Conservation (phyloP, 2,329 filamentous ascomycete genomes). For the Sporothrix globosa region DNA sequence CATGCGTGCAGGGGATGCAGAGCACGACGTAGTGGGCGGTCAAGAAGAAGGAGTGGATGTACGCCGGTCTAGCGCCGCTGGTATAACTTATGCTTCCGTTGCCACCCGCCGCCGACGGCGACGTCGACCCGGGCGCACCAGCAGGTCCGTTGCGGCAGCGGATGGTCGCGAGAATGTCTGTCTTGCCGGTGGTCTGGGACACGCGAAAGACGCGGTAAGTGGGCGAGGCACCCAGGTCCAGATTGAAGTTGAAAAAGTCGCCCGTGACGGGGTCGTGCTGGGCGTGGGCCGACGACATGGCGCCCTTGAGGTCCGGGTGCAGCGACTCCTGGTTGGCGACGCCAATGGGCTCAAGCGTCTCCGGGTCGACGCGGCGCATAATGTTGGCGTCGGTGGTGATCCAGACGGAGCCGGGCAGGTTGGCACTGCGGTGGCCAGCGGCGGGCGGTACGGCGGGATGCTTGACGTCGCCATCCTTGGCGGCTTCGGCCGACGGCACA, state of each 20-base stretch:
- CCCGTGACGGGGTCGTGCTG: constrained; percentile 72
- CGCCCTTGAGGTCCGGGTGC: constrained; percentile 70
- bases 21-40: constrained; percentile 71
- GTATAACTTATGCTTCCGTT: not conserved
- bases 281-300: constrained; percentile 70
- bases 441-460: constrained; percentile 29
- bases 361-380: constrained; percentile 66
- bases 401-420: constrained; percentile 55
- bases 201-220: constrained; percentile 73
- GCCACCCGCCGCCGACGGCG: not conserved
- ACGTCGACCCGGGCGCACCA: not conserved
- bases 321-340: constrained; percentile 62
- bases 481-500: not conserved
- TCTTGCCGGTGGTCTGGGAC: constrained; percentile 62
- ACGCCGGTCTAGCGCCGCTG: constrained; percentile 56
- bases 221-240: constrained; percentile 60
- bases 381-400: constrained; percentile 59
- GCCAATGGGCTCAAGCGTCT: constrained; percentile 73
- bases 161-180: constrained; percentile 65
- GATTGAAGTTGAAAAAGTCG: constrained; percentile 80
- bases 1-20: constrained; percentile 70
- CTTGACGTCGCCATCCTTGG: not conserved
- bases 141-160: constrained; percentile 46
- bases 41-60: constrained; percentile 82
- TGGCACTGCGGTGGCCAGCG: constrained; percentile 44